These are phyloP conservation scores for Madurella mycetomatis DNA, from an alignment of 2,329 filamentous ascomycete genomes.

Conservation along the genomic window DNA sequence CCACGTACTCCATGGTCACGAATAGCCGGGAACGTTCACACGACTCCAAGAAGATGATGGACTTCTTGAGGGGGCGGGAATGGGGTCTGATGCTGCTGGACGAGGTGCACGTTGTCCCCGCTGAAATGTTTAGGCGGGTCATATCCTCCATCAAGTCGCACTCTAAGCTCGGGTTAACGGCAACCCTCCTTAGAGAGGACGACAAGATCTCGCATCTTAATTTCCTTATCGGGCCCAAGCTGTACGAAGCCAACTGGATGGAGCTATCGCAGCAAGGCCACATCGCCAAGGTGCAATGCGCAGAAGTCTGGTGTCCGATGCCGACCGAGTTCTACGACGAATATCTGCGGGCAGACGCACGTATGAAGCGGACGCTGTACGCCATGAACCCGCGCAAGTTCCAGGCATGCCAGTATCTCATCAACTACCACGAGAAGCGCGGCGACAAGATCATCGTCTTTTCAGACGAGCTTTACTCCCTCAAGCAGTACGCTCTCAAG, in stretches of 20 bases:
- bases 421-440: slow-evolving; percentile 90
- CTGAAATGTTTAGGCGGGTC: slow-evolving; percentile 92
- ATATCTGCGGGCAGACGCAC: slow-evolving; percentile 67
- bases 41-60: slow-evolving; percentile 96
- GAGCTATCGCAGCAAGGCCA: slow-evolving; percentile 94
- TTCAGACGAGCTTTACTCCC: slow-evolving; percentile 92
- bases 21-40: slow-evolving; percentile 82
- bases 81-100: slow-evolving; percentile 98
- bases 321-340: slow-evolving; percentile 96
- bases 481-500: slow-evolving; percentile 79
- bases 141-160: slow-evolving; percentile 91
- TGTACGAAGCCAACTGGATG: slow-evolving; percentile 99
- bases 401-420: slow-evolving; percentile 95
- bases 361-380: slow-evolving; percentile 56
- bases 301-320: slow-evolving; percentile 99
- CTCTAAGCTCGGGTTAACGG: slow-evolving; percentile 89
- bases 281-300: slow-evolving; percentile 95
- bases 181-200: slow-evolving; percentile 89
- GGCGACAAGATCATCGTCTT: slow-evolving; percentile 99
- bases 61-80: slow-evolving; percentile 81
- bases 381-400: slow-evolving; percentile 99
- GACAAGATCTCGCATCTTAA: slow-evolving; percentile 98
- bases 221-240: slow-evolving; percentile 92
- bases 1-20: slow-evolving; percentile 98
- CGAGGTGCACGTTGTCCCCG: slow-evolving; percentile 96